Base-by-base conservation (phyloP, 805 yeast genomes). In the Candida namnaoensis region DNA sequence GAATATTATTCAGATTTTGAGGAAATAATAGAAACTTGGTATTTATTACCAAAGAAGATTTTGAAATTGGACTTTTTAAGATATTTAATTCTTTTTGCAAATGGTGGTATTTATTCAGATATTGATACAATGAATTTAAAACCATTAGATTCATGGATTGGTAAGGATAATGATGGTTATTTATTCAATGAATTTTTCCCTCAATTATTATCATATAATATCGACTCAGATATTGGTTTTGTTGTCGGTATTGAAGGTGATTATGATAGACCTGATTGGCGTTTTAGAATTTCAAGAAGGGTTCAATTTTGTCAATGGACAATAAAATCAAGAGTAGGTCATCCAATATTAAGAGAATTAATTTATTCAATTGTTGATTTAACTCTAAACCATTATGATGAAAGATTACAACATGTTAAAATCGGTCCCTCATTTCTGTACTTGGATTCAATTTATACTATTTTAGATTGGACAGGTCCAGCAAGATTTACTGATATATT, bases 251-350 rank as follows among this genome's bases (percentile, higher is more conserved):
- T 78, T 36, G 83, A 78, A 47, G 67, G 68, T 36, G 83, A 78
- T 50, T 62, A 74, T 41, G 72, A 68, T 42, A 69, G 69, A 37
- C 67, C 69, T 38, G 65, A 74, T 50, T 78, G 83, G 83, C 65
- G 69, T 44, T 64, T 66, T 39, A 68, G 72, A 44, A 63, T 66
- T 53, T 67, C 71, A 25, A 60, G 81, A 52, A 62, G 82, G 51
- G 62, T 78, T 35, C 82, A 78, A 52, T 72, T 78, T 49, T 78
- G 80, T 40, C 82, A 78, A 53, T 78, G 80, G 69, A 70, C 80
- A 8, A 61, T 78, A 37, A 80, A 76, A 56, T 69, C 80, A 24
- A 77, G 74, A 50, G 75, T 78, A 6, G 75, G 80, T 32, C 84
- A 78, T 55, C 83, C 83, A 11, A 61, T 78, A 25, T 65, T 76